These are phyloP conservation scores for Planoprotostelium fungivorum DNA, from an alignment of 78 protist genomes.

Conservation along the genomic window DNA sequence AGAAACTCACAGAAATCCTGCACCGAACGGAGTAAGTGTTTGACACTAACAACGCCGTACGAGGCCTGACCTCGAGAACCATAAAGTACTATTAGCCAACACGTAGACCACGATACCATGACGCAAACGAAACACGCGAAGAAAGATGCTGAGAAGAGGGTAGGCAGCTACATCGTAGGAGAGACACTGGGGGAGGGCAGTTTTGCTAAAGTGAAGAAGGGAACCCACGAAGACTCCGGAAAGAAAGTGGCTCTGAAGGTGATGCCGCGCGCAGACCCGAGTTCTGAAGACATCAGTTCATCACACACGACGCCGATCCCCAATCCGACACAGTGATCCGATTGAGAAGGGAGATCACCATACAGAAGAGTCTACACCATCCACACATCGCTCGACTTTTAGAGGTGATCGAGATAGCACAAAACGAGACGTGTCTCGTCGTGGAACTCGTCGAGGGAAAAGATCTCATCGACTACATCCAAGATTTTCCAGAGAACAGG, in stretches of 20 bases:
- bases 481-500: slow-evolving; percentile 6
- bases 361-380: slow-evolving; percentile 40
- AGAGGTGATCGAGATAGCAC: slow-evolving; percentile 39
- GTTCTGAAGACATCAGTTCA: slow-evolving; percentile 38
- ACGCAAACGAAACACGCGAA: too few relatives aligned
- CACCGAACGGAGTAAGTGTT: too few relatives aligned
- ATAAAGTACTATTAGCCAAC: too few relatives aligned
- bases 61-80: too few relatives aligned
- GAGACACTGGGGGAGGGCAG: slow-evolving; percentile 55
- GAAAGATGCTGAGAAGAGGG: too few relatives aligned
- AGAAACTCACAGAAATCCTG: too few relatives aligned
- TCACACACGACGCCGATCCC: slow-evolving; percentile 20
- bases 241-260: slow-evolving; percentile 45
- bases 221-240: slow-evolving; percentile 38
- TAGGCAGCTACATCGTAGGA: too few relatives aligned
- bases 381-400: slow-evolving; percentile 58
- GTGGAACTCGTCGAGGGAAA: slow-evolving; percentile 42
- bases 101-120: too few relatives aligned
- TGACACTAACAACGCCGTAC: too few relatives aligned
- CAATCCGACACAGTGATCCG: slow-evolving; percentile 28
- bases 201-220: slow-evolving; percentile 49
- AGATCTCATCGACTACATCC: slow-evolving; percentile 63
- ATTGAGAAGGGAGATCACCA: slow-evolving; percentile 52
- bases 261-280: too few relatives aligned
- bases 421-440: slow-evolving; percentile 17